Base-by-base conservation (phyloP, 768 basidiomycete genomes). In the Leccinum disarticulatum region DNA sequence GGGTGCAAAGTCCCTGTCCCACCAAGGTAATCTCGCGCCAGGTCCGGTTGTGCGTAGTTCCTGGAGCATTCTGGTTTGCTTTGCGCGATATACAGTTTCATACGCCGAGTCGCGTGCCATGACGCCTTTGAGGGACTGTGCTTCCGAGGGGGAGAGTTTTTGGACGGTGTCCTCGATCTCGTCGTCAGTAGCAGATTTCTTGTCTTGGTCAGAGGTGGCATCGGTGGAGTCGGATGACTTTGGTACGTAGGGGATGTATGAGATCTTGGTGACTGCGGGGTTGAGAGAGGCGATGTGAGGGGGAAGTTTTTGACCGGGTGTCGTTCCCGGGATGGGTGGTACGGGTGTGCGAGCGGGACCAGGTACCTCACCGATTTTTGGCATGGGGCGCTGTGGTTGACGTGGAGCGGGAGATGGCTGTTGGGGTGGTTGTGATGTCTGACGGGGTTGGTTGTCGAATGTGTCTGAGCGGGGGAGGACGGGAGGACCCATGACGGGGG, bases 1-100 rank as follows among this genome's bases (percentile, higher is more conserved):
- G 60, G 71, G 67, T 66, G 71, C 73, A 60, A 58, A 70, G 64
- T 82, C 84, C 68, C 82, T 83, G 74, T 88, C 87, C 80, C 84
- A 88, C 87, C 87, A 90, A 64, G 77, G 78, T 7, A 76, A 67
- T 35, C 75, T 70, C 49, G 75, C 76, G 54, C 76, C 81, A 25
- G 80, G 77, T 33, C 80, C 72, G 4, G 77, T 79, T 2, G 66
- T 68, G 36, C 77, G 74, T 43, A 80, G 59, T 73, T 88, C 88
- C 33, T 79, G 79, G 19, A 67, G 65, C 78, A 83, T 81, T 27
- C 83, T 77, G 19, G 77, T 76, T 57, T 81, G 79, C 80, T 84
- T 86, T 52, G 71, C 72, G 54, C 78, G 77, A 61, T 76, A 78
- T 7, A 75, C 67, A 5, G 65, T 73, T 33, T 87, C 84, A 62